phyloP scores from a whole-genome alignment of 2,329 filamentous ascomycete species.

The Venturiaceae sp. region DNA sequence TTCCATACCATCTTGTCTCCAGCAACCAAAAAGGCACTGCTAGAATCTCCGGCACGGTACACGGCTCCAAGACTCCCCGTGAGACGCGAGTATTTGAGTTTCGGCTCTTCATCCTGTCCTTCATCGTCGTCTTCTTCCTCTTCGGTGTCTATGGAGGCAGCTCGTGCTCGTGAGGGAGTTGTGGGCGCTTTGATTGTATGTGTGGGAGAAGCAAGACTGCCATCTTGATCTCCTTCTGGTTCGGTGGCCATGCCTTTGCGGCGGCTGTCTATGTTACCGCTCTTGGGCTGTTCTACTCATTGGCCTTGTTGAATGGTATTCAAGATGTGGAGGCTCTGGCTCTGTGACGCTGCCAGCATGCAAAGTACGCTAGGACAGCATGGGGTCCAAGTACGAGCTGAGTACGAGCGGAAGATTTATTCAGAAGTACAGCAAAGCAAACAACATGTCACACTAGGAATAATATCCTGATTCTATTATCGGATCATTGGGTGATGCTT shows the following conservation, averaged over 20 bases:
- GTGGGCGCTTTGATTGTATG: not conserved
- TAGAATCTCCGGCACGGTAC: slow-evolving; percentile 92
- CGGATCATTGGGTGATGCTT: not conserved
- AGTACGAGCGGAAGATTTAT: no score
- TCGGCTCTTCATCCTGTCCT: slow-evolving; percentile 86
- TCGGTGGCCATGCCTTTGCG: slow-evolving; percentile 5
- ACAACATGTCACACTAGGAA: not conserved
- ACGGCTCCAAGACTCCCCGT: slow-evolving; percentile 70
- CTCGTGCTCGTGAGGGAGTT: not conserved
- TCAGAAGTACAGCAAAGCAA: no score
- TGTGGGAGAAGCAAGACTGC: not conserved
- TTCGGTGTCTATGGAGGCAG: not conserved
- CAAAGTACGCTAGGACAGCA: no score
- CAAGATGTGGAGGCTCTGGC: not conserved
- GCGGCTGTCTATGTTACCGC: slow-evolving; percentile 1
- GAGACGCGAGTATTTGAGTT: slow-evolving; percentile 82
- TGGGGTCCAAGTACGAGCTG: no score
- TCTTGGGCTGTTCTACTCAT: not conserved
- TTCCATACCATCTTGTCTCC: slow-evolving; percentile 86
- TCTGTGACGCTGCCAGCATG: not conserved
- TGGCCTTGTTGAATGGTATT: not conserved
- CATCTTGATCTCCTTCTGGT: not conserved
- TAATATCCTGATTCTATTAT: no score
- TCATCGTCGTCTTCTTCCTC: slow-evolving; percentile 55
- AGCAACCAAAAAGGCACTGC: slow-evolving; percentile 78